Evolutionary conservation across 2,329 filamentous ascomycete species (phyloP).

Genomic region (Ophiostoma ulmi): DNA sequence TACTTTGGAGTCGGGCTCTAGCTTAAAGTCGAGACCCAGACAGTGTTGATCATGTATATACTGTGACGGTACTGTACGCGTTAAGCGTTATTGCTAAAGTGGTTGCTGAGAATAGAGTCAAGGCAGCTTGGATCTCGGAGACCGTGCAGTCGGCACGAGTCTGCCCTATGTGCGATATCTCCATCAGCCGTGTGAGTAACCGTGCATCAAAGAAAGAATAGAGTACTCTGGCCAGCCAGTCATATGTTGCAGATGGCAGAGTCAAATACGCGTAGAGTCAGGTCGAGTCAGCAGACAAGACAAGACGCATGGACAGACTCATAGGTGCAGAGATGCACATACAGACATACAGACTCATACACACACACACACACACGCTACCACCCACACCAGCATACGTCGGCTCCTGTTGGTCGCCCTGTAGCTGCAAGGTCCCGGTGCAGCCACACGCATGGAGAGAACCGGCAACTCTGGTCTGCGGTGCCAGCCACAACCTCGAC

Average conservation of each 20-base stretch:
- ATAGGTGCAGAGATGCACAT: background rate
- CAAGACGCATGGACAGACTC: background rate
- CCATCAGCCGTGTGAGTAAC: too few species aligned
- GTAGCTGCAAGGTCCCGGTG: conserved; percentile 4
- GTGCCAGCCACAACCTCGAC: too few species aligned
- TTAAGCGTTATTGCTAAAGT: conserved; percentile 9
- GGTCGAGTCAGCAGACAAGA: background rate
- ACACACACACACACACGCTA: background rate
- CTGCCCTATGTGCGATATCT: too few species aligned
- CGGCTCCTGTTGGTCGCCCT: conserved; percentile 5
- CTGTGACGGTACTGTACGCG: background rate
- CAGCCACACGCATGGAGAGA: too few species aligned
- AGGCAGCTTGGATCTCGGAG: background rate
- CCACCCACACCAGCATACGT: background rate
- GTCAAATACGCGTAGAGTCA: too few species aligned
- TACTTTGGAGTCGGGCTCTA: background rate
- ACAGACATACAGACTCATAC: background rate
- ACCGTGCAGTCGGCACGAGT: background rate
- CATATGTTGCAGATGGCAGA: too few species aligned
- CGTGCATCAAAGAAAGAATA: too few species aligned
- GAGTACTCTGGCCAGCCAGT: too few species aligned
- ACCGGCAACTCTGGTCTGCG: too few species aligned
- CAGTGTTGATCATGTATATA: background rate
- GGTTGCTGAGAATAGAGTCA: background rate
- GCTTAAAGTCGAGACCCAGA: too few species aligned